Base-by-base conservation (phyloP, 331 rosid genomes). In the Malus hybrid region DNA sequence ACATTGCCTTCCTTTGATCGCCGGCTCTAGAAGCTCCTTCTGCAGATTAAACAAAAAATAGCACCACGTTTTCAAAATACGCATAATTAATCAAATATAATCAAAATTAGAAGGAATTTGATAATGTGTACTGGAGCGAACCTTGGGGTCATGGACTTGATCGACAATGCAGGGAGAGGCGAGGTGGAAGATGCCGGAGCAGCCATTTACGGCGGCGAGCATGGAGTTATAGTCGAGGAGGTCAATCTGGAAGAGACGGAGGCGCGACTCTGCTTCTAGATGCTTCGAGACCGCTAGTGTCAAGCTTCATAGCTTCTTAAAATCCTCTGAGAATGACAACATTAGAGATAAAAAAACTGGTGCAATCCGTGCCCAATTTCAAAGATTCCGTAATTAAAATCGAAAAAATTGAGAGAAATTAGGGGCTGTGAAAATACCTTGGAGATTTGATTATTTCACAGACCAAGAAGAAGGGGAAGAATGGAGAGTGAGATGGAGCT, bases 1-100 rank as follows among this genome's bases (percentile, higher is more conserved):
- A 91, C 98, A 26, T 93, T 91, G 13, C 5, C 97, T 93, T 64
- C 98, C 98, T 78, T 90, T 93, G 26, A 91, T 82, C 19, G 97
- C 98, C 50, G 97, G 96, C 61, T 93, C 97, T 86, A 93, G 62
- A 13, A 93, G 87, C 87, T 91, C 93, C 75, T 90, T 91, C 97
- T 90, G 79, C 56, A 8, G 58, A 30, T 39, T 42, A 42, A 42
- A 42, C 48, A 3, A 10, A 18, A 39, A 67, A 67, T 24, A 67
- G 11, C n/a, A 3, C 64, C 29, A 70, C 18, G 6, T 0, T 53
- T 5, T 61, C 66, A 61, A 0, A 42, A 36, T 36, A 36, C 1
- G 61, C 11, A 6, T 3, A 56, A 57, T n/a, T 19, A 57, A 52
- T 22, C 12, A 22, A 2, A 58, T 7, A 55, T 10, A 22, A 22